phyloP scores from a whole-genome alignment of 768 basidiomycete species.

The Tulasnella sp. region DNA sequence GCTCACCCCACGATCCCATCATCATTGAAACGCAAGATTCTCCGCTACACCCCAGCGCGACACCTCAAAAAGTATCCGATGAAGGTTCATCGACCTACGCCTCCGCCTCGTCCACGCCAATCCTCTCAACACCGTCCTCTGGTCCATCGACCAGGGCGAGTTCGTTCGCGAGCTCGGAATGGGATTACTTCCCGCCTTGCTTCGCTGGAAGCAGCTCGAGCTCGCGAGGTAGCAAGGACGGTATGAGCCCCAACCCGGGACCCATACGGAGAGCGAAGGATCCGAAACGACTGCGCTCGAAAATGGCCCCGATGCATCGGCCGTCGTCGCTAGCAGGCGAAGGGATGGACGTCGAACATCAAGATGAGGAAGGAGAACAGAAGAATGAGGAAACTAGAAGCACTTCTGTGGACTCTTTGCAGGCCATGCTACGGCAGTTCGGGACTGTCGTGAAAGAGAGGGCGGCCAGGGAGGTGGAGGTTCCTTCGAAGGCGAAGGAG shows the following conservation, averaged over 20 bases:
- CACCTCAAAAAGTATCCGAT: neutral
- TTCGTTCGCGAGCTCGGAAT: constrained; percentile 15
- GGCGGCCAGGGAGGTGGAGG: neutral
- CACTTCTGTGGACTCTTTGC: neutral
- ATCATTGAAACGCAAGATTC: constrained; percentile 14
- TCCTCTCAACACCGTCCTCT: neutral
- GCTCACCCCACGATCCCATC: constrained; percentile 1
- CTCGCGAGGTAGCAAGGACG: neutral
- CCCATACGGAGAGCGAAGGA: neutral
- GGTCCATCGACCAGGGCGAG: neutral
- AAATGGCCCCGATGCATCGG: neutral
- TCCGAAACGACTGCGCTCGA: neutral
- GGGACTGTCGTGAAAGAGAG: constrained; percentile 18
- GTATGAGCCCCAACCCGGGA: neutral
- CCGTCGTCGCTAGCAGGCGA: neutral
- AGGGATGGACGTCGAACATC: neutral
- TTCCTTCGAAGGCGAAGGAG: neutral
- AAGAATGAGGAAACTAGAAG: neutral
- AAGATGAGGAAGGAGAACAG: neutral
- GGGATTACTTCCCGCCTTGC: neutral
- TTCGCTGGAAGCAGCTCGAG: neutral
- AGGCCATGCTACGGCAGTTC: constrained; percentile 8
- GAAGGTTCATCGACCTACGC: neutral
- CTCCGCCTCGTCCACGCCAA: neutral
- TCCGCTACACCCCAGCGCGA: neutral